Percentiles rank a stretch among this genome's conserved stretches.
phyloP scores from a whole-genome alignment of 257 asterid species.

The Solanum sejunctum region DNA sequence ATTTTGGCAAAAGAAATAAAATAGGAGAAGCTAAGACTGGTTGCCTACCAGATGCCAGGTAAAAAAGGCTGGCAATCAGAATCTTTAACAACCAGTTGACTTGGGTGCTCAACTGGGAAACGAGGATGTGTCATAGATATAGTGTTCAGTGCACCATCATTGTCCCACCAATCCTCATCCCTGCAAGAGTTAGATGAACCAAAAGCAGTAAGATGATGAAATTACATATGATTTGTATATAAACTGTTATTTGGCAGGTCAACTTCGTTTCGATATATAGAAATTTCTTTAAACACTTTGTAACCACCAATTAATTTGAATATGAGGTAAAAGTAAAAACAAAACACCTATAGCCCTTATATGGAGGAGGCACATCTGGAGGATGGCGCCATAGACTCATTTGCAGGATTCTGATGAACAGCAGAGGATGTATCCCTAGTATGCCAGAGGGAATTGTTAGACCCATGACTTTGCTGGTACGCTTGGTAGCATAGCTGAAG shows the following conservation, averaged over 20 bases:
- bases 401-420: conserved; percentile 77
- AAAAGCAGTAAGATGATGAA: background rate
- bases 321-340: background rate
- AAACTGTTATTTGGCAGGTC: background rate
- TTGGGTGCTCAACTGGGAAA: conserved; percentile 77
- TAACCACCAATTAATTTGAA: background rate
- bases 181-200: conserved; percentile 16
- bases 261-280: background rate
- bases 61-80: conserved; percentile 79
- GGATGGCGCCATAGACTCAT: conserved; percentile 88
- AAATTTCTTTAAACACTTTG: background rate
- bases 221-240: background rate
- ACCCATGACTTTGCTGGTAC: conserved; percentile 58
- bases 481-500: conserved; percentile 92
- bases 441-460: conserved; percentile 73
- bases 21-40: background rate
- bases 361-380: conserved; percentile 62
- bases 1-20: background rate
- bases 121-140: conserved; percentile 99
- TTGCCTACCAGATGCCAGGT: conserved; percentile 87
- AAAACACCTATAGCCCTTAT: conserved; percentile 79
- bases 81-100: conserved; percentile 46
- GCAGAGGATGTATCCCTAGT: conserved; percentile 69
- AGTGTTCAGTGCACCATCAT: conserved; percentile 96
- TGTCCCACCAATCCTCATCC: conserved; percentile 99